These are phyloP conservation scores for Stephanodiscus triporus DNA, from an alignment of 108 stramenopile species.

Conservation along the genomic window DNA sequence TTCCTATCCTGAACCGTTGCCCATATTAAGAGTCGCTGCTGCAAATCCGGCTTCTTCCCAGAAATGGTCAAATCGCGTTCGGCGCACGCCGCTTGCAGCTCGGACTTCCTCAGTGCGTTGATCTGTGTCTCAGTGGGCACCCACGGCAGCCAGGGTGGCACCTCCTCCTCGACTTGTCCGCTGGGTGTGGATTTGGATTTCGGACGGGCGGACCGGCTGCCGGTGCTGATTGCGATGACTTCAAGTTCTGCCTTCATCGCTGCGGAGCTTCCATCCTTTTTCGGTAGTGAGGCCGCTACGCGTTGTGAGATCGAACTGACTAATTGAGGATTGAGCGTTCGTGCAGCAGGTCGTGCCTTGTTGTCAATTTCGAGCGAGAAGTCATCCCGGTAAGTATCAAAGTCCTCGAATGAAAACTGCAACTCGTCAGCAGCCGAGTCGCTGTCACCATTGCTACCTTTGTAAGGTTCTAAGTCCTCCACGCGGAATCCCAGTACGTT, in stretches of 20 bases:
- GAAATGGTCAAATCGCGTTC: slow-evolving; percentile 57
- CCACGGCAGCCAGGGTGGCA: slow-evolving; percentile 65
- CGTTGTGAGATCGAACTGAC: slow-evolving; percentile 15
- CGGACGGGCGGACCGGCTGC: background rate
- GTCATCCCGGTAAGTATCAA: slow-evolving; percentile 17
- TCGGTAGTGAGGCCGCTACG: slow-evolving; percentile 19
- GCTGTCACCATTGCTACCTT: background rate
- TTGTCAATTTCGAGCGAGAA: slow-evolving; percentile 3
- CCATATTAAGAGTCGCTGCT: slow-evolving; percentile 65
- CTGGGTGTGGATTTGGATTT: slow-evolving; percentile 16
- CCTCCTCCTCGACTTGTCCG: slow-evolving; percentile 16
- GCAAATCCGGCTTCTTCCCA: slow-evolving; percentile 65
- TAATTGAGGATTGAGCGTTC: slow-evolving; percentile 19
- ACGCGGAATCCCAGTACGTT: slow-evolving; percentile 14
- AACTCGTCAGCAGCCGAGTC: slow-evolving; percentile 6
- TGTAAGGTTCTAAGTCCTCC: slow-evolving; percentile 33
- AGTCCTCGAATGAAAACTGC: slow-evolving; percentile 25
- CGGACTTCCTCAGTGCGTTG: slow-evolving; percentile 47
- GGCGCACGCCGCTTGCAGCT: slow-evolving; percentile 54
- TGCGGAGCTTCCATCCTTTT: background rate
- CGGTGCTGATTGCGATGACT: background rate
- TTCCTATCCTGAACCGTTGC: slow-evolving; percentile 52
- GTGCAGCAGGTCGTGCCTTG: background rate
- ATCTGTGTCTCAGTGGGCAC: slow-evolving; percentile 63
- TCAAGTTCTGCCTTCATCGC: background rate